Percentiles rank a stretch among this genome's conserved stretches.
phyloP scores from a whole-genome alignment of 495 filamentous ascomycete genomes.

The Corynascus novoguineensis region DNA sequence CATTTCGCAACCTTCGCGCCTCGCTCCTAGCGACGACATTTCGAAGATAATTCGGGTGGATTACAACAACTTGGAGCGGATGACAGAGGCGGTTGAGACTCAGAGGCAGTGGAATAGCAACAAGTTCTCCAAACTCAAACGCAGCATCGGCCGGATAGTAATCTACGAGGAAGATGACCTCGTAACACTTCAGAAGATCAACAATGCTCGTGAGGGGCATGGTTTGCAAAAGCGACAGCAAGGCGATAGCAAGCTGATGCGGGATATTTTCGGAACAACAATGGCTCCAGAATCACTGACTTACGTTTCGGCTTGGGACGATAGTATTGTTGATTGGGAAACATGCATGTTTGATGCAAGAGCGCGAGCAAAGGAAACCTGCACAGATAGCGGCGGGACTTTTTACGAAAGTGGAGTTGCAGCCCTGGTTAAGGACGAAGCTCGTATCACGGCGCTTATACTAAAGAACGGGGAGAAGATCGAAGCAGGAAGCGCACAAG shows the following conservation, averaged over 20 bases:
- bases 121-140: background rate
- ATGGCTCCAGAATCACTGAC: background rate
- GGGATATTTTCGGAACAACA: background rate
- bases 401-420: background rate
- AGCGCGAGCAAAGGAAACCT: background rate
- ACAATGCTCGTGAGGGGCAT: background rate
- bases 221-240: background rate
- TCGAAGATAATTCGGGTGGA: slow-evolving; percentile 1
- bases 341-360: background rate
- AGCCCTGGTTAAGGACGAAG: background rate
- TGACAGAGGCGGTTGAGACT: background rate
- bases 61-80: background rate
- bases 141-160: background rate
- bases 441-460: background rate
- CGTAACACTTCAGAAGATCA: background rate
- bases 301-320: background rate
- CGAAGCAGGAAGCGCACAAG: background rate
- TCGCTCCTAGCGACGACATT: background rate
- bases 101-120: background rate
- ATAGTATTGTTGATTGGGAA: background rate
- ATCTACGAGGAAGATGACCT: background rate
- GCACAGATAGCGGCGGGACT: background rate
- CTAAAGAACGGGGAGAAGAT: background rate
- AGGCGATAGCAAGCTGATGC: background rate
- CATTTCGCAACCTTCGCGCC: background rate